phyloP scores from a whole-genome alignment of 306 rosid genomes.

The Gastrolobium villosum region DNA sequence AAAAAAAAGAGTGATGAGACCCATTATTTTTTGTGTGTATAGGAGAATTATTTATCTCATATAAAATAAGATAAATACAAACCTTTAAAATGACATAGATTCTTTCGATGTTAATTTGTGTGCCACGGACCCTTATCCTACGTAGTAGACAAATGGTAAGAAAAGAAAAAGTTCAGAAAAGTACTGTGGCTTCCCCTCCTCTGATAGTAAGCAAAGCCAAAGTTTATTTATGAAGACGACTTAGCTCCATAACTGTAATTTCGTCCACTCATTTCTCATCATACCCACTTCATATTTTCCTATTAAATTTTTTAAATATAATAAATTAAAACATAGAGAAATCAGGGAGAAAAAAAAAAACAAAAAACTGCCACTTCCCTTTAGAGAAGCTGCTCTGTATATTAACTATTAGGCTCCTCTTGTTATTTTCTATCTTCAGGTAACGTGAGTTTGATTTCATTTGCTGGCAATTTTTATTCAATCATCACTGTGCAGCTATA shows the following conservation, averaged over 20 bases:
- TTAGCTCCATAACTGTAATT: constrained; percentile 55
- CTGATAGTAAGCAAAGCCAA: constrained; percentile 44
- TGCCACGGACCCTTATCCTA: constrained; percentile 50
- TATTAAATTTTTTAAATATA: constrained; percentile 19
- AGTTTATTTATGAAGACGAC: constrained; percentile 46
- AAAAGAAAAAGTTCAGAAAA: constrained; percentile 13
- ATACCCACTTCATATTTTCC: constrained; percentile 34
- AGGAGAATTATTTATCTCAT: too few relatives aligned
- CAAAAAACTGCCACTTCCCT: constrained; percentile 52
- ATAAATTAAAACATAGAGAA: constrained; percentile 20
- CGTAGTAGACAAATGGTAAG: constrained; percentile 16
- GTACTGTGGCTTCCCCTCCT: neutral
- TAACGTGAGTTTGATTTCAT: constrained; percentile 37
- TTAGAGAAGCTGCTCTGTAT: constrained; percentile 39
- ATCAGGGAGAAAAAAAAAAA: neutral
- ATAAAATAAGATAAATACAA: too few relatives aligned
- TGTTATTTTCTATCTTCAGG: constrained; percentile 48
- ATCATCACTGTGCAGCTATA: neutral
- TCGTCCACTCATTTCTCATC: constrained; percentile 86
- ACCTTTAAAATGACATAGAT: too few relatives aligned
- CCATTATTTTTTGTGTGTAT: too few relatives aligned
- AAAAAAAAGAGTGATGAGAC: too few relatives aligned
- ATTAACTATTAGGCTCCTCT: constrained; percentile 42
- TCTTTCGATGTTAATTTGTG: constrained; percentile 46
- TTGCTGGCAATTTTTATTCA: neutral